Evolutionary conservation across 805 yeast species (phyloP).

Genomic region (Pichia sporocuriosa): DNA sequence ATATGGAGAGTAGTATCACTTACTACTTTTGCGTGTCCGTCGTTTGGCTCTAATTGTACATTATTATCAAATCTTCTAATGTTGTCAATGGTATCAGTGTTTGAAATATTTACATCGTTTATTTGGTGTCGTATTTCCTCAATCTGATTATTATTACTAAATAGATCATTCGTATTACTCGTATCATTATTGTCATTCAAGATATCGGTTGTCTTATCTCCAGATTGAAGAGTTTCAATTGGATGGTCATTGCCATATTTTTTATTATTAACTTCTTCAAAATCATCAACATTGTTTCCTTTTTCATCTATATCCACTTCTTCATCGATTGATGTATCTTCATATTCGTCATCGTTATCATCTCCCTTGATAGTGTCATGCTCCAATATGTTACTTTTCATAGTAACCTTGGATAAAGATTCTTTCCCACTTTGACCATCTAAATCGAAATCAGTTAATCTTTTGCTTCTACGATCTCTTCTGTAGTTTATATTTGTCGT

Average conservation of each 20-base stretch:
- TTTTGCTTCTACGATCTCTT: constrained; percentile 10
- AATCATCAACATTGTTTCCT: too few species aligned
- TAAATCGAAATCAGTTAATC: too few species aligned
- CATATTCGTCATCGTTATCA: background rate
- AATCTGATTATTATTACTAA: too few species aligned
- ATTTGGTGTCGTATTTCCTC: too few species aligned
- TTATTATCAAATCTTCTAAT: too few species aligned
- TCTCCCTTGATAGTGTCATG: background rate
- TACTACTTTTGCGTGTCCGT: background rate
- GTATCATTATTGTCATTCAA: background rate
- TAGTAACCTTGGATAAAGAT: too few species aligned
- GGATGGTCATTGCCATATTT: background rate
- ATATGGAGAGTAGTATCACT: background rate
- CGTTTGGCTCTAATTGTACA: background rate
- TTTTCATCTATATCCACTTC: too few species aligned
- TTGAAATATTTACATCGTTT: too few species aligned
- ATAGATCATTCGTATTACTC: too few species aligned
- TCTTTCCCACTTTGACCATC: background rate
- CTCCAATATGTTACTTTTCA: too few species aligned
- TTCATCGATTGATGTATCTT: background rate
- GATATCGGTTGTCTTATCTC: too few species aligned
- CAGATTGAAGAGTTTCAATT: background rate
- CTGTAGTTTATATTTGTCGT: constrained; percentile 23
- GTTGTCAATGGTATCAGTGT: too few species aligned
- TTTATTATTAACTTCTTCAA: background rate